Evolutionary conservation across 2,329 filamentous ascomycete species (phyloP), one percentile per base, ranked within the genome.

Genomic region (Biscogniauxia sp.): DNA sequence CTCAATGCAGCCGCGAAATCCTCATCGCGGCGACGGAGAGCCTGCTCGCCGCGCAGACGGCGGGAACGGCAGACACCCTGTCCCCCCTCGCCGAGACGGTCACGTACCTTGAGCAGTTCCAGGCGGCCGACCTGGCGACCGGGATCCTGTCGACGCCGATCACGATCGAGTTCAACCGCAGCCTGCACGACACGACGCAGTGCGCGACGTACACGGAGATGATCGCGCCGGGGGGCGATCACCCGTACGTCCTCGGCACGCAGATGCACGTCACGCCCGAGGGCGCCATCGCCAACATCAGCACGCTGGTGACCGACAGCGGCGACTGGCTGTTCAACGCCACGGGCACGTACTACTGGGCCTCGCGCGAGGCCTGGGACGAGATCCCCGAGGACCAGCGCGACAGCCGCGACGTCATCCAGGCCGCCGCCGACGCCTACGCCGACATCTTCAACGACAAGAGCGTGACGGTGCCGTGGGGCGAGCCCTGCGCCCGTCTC

Each of bases 241-340:
- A 72, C 60, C 76, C 75, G 6, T 77, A 77, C 60, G 76, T 77
- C 20, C 67, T 77, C 57, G 75, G 74, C 53, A 73, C 72, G 20
- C 76, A 76, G 64, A 66, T 76, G 61, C 69, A 68, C 61, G 70
- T 73, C 56, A 62, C 63, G 25, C 61, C 68, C 63, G 59, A 64
- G 49, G 62, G 65, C 58, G 58, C 61, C 51, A 64, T 75, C 65
- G 52, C 64, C 37, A 69, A 73, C 59, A 64, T 75, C 58, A 72
- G 71, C 61, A 66, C 70, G 19, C 65, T 77, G 51, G 68, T 75
- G 52, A 76, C 74, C 5, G 72, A 73, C 58, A 64, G 61, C 55
- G 74, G 74, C 45, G 73, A 76, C 67, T 77, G 75, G 75, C 69
- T 75, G n/a, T 77, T 77, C 67, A 75, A 76, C 57, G 73, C 74